Conservation (phyloP, 2,329 filamentous ascomycete genomes). For the Colletotrichum trifolii region DNA sequence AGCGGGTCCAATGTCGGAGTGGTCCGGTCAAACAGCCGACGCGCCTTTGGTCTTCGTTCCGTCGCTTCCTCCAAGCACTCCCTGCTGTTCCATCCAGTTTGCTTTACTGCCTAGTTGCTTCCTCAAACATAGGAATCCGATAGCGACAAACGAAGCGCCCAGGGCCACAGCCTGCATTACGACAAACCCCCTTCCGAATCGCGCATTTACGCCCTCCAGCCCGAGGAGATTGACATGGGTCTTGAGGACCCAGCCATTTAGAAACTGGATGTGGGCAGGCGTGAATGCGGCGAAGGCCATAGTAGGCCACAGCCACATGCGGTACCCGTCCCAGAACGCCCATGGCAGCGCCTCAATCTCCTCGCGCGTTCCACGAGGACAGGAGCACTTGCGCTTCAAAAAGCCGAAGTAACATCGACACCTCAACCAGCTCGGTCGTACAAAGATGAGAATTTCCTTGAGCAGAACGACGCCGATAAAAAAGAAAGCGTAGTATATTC, state of each 20-base stretch:
- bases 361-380: constrained; percentile 32
- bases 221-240: constrained; percentile 4
- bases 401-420: constrained; percentile 32
- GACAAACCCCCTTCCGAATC: constrained; percentile 21
- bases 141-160: constrained; percentile 6
- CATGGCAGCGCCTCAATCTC: constrained; percentile 32
- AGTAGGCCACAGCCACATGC: constrained; percentile 26
- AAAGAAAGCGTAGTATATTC: constrained; percentile 1
- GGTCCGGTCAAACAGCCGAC: constrained; percentile 13
- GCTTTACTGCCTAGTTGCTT: neutral
- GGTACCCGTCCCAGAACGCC: constrained; percentile 35
- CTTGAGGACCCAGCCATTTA: constrained; percentile 22
- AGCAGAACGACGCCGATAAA: neutral
- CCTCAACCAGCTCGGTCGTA: constrained; percentile 27
- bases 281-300: constrained; percentile 7
- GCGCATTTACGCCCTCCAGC: constrained; percentile 2
- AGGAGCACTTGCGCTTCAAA: constrained; percentile 33
- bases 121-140: constrained; percentile 13
- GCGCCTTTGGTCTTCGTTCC: neutral
- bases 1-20: neutral
- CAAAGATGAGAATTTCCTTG: constrained; percentile 14
- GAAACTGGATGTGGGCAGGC: neutral
- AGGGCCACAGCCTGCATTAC: neutral
- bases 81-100: constrained; percentile 34
- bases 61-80: constrained; percentile 1